A percentile compares a stretch with the other conserved stretches of the same genome.
phyloP scores from a whole-genome alignment of 495 filamentous ascomycete genomes.

The Rostrohypoxylon terebratum region DNA sequence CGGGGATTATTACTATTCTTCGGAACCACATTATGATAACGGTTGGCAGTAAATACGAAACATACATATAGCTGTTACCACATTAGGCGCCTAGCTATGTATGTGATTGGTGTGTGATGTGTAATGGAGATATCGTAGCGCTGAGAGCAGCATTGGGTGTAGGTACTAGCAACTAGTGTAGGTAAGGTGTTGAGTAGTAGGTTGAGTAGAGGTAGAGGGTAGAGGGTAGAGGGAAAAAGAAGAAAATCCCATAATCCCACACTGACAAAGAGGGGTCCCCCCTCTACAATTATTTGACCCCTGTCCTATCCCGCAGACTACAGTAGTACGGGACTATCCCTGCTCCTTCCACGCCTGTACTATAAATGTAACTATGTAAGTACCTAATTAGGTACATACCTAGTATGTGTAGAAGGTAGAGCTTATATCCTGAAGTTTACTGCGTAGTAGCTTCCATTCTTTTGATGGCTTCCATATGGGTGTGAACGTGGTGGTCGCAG shows the following conservation, averaged over 20 bases:
- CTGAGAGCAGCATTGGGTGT: neutral
- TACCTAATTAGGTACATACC: no score
- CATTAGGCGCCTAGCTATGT: neutral
- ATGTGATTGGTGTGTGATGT: conserved; percentile 4
- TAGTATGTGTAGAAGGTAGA: no score
- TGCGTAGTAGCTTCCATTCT: no score
- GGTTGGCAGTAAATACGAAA: conserved; percentile 7
- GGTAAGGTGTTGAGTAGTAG: neutral
- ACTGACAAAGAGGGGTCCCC: conserved; percentile 27
- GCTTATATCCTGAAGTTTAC: no score
- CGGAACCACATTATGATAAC: conserved; percentile 1
- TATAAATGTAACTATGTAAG: no score
- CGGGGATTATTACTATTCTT: conserved; percentile 11
- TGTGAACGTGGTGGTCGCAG: conserved; percentile 23
- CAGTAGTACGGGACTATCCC: neutral
- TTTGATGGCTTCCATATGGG: neutral
- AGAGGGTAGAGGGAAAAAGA: no score
- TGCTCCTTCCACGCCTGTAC: neutral
- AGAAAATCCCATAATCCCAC: conserved; percentile 15
- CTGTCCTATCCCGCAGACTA: neutral
- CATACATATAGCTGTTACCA: conserved; percentile 6
- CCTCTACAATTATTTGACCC: conserved; percentile 9
- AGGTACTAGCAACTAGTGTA: neutral
- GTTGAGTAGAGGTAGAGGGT: neutral
- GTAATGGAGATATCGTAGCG: conserved; percentile 4